Conservation (phyloP, 805 yeast species). For the Scheffersomyces lignosus region DNA sequence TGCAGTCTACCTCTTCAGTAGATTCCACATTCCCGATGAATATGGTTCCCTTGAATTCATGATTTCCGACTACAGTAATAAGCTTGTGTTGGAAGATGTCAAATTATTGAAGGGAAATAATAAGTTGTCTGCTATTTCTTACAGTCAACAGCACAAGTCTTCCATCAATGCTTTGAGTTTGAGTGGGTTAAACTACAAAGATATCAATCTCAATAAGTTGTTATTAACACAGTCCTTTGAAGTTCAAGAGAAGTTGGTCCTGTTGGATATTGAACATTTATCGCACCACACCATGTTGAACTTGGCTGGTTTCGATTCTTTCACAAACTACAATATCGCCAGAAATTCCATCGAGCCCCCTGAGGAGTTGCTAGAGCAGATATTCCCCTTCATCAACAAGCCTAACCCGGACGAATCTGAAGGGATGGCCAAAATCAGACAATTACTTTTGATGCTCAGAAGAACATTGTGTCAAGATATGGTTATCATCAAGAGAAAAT, state of each 20-base stretch:
- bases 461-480: slow-evolving; percentile 29
- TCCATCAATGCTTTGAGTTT: slow-evolving; percentile 18
- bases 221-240: slow-evolving; percentile 14
- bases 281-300: slow-evolving; percentile 14
- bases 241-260: slow-evolving; percentile 10
- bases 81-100: slow-evolving; percentile 12
- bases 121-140: slow-evolving; percentile 20
- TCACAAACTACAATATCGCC: slow-evolving; percentile 15
- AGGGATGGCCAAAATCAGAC: slow-evolving; percentile 9
- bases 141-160: slow-evolving; percentile 28
- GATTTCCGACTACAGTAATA: slow-evolving; percentile 2
- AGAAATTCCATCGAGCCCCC: slow-evolving; percentile 27
- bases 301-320: slow-evolving; percentile 22
- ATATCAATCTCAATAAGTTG: slow-evolving; percentile 19
- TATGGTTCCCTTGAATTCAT: slow-evolving; percentile 20
- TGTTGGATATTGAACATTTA: slow-evolving; percentile 9
- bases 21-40: slow-evolving; percentile 30
- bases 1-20: slow-evolving; percentile 26
- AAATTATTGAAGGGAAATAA: slow-evolving; percentile 26
- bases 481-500: slow-evolving; percentile 20
- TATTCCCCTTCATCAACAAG: slow-evolving; percentile 29
- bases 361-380: slow-evolving; percentile 17
- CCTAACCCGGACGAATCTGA: slow-evolving; percentile 7
- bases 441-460: slow-evolving; percentile 19
- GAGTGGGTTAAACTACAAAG: slow-evolving; percentile 17